These are phyloP conservation scores for Furcasterigmium furcatum DNA, from an alignment of 2,329 filamentous ascomycete species.

Conservation along the genomic window DNA sequence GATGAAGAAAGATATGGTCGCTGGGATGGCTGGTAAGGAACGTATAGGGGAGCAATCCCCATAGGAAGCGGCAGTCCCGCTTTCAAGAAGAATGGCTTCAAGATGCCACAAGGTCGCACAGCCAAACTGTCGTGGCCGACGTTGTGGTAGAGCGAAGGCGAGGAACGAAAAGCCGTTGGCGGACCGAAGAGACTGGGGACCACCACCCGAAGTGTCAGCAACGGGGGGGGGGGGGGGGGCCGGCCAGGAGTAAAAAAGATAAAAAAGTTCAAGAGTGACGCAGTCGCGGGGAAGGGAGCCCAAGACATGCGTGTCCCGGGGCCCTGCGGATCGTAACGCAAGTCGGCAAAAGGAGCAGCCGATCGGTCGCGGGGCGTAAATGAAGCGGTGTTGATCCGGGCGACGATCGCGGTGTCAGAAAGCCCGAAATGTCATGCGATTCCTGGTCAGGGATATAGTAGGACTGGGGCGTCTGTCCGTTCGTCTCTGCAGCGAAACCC, in stretches of 20 bases:
- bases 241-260: neutral
- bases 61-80: neutral
- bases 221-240: neutral
- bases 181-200: neutral
- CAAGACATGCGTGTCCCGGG: constrained; percentile 1
- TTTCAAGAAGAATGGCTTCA: neutral
- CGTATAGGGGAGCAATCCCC: neutral
- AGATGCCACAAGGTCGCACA: neutral
- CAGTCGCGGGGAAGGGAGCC: neutral
- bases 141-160: neutral
- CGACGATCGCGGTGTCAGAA: constrained; percentile 10
- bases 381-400: constrained; percentile 12
- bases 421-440: neutral
- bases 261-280: too few relatives aligned
- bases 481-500: too few relatives aligned
- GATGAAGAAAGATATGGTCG: neutral
- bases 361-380: constrained; percentile 12
- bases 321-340: neutral
- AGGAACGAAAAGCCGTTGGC: neutral
- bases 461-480: neutral
- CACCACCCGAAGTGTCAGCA: too few relatives aligned
- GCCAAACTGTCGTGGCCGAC: neutral
- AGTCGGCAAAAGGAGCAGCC: neutral
- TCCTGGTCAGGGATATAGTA: neutral
- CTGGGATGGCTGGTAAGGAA: neutral